Evolutionary conservation across 2,329 filamentous ascomycete genomes (phyloP).

Genomic region (Pestalotiopsis sp.): DNA sequence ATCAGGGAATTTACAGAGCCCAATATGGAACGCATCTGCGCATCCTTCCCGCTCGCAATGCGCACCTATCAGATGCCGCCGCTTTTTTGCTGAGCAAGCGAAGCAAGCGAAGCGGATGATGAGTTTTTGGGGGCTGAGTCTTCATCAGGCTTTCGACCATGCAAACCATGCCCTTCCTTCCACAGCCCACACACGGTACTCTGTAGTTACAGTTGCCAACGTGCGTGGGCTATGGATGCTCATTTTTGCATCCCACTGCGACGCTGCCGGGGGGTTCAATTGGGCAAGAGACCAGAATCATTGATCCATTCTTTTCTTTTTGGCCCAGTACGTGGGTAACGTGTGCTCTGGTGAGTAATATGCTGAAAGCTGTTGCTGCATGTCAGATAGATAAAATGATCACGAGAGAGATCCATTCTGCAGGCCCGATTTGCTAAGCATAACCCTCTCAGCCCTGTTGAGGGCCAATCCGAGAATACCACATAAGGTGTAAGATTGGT

Average conservation of each 20-base stretch:
- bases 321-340: too few species aligned
- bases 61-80: slow-evolving; percentile 8
- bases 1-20: slow-evolving; percentile 6
- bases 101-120: neutral
- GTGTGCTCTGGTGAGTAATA: neutral
- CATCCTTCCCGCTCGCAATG: neutral
- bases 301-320: neutral
- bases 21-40: neutral
- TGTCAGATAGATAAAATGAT: slow-evolving; percentile 11
- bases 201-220: neutral
- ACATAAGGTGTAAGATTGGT: neutral
- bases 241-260: slow-evolving; percentile 9
- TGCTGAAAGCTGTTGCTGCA: neutral
- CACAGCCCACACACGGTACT: neutral
- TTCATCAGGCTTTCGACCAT: neutral
- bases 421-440: neutral
- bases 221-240: neutral
- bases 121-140: slow-evolving; percentile 6
- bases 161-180: neutral
- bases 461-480: neutral
- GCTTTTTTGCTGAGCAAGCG: neutral
- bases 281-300: neutral
- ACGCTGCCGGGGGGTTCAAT: neutral
- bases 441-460: slow-evolving; percentile 13
- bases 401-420: slow-evolving; percentile 4